Conservation (phyloP, 257 asterid genomes). For the Salvia hispanica region DNA sequence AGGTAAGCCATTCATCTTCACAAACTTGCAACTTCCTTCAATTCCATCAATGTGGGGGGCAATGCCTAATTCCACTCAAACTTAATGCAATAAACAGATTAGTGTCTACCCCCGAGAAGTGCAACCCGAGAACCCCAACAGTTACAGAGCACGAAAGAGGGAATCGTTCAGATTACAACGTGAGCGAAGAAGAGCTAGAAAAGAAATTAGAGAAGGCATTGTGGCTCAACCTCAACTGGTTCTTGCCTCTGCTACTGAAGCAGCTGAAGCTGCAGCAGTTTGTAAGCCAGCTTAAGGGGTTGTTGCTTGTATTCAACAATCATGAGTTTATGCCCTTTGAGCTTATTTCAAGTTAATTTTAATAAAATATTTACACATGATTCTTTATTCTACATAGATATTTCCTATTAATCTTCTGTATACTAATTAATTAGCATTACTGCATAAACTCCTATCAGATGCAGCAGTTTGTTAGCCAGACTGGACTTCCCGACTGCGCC, state of each 20-base stretch:
- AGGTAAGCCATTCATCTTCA: slow-evolving; percentile 41
- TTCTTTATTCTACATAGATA: too few relatives aligned
- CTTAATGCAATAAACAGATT: slow-evolving; percentile 41
- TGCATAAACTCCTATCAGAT: too few relatives aligned
- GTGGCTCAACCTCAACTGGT: slow-evolving; percentile 51
- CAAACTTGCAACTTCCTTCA: background rate
- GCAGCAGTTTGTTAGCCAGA: too few relatives aligned
- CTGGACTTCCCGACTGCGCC: too few relatives aligned
- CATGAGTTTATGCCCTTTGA: slow-evolving; percentile 22
- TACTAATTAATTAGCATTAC: too few relatives aligned
- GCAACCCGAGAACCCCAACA: slow-evolving; percentile 79
- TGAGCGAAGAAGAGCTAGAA: slow-evolving; percentile 73
- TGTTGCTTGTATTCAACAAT: too few relatives aligned
- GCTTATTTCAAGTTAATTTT: too few relatives aligned
- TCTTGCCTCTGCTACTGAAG: slow-evolving; percentile 58
- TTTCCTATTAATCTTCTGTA: too few relatives aligned
- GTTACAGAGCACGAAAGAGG: slow-evolving; percentile 72
- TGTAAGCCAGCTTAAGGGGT: slow-evolving; percentile 31
- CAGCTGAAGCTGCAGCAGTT: slow-evolving; percentile 39
- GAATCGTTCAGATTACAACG: slow-evolving; percentile 85
- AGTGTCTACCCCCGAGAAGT: slow-evolving; percentile 82
- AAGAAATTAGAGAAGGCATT: slow-evolving; percentile 71
- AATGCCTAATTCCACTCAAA: slow-evolving; percentile 9
- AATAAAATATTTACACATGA: too few relatives aligned
- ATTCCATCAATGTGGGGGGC: background rate